These are phyloP conservation scores for Porodaedalea pini DNA, from an alignment of 1,284 basidiomycete species.

Conservation along the genomic window DNA sequence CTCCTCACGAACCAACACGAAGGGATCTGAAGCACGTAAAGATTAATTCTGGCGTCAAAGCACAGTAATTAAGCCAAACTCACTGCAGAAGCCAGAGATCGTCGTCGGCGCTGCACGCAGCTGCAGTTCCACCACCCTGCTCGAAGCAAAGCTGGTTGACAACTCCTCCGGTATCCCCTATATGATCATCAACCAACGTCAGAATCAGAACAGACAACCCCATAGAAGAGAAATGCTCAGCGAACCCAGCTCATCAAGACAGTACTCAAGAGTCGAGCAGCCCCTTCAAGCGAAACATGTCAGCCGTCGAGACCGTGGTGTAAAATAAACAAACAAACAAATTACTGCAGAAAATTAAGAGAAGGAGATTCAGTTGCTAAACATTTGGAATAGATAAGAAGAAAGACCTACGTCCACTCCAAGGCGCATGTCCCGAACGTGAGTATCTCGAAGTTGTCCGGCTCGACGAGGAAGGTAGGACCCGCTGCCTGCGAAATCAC, in stretches of 20 bases:
- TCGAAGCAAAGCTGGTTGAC: conserved; percentile 17
- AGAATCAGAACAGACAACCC: conserved; percentile 1
- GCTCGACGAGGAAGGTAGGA: conserved; percentile 28
- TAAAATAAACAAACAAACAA: no score
- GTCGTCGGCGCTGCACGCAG: conserved; percentile 8
- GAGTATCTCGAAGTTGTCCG: conserved; percentile 26
- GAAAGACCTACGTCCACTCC: conserved; percentile 30
- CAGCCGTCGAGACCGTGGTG: background rate
- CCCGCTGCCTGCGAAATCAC: conserved; percentile 27
- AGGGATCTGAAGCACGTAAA: background rate
- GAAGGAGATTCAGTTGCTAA: background rate
- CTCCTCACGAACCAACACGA: background rate
- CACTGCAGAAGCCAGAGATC: conserved; percentile 15
- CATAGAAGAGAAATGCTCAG: no score
- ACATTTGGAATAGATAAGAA: background rate
- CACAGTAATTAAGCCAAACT: background rate
- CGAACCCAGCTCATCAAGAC: conserved; percentile 28
- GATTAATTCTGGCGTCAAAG: background rate
- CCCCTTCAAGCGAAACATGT: conserved; percentile 9
- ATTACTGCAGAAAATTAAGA: no score
- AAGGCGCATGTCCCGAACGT: conserved; percentile 30
- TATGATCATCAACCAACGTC: background rate
- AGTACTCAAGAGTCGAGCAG: conserved; percentile 25
- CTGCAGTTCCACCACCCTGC: conserved; percentile 15
- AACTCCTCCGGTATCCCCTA: conserved; percentile 12